phyloP scores from a whole-genome alignment of 495 filamentous ascomycete genomes.

The Penicillium salamii region DNA sequence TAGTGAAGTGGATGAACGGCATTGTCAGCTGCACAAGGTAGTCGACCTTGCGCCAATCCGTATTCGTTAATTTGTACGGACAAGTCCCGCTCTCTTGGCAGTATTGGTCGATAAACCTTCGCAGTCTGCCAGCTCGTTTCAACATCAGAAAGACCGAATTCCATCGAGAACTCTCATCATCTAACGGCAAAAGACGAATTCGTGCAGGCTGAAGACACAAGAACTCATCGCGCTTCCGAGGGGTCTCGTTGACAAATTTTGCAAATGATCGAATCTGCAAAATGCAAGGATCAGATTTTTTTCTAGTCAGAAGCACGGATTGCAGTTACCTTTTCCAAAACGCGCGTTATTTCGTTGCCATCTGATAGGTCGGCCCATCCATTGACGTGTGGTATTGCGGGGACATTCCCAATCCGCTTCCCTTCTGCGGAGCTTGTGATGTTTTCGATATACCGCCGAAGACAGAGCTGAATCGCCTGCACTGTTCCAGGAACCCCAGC shows the following conservation, averaged over 20 bases:
- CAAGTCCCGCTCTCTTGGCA: no score
- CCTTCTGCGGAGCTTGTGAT: no score
- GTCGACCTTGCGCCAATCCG: constrained; percentile 1
- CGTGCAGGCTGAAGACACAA: neutral
- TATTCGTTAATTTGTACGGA: neutral
- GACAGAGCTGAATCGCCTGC: no score
- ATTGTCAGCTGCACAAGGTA: neutral
- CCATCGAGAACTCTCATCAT: neutral
- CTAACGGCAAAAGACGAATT: neutral
- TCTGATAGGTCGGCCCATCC: no score
- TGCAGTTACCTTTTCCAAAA: neutral
- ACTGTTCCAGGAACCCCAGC: no score
- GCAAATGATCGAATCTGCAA: neutral
- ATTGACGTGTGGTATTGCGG: no score
- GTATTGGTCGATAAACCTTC: no score
- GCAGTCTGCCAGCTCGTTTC: no score
- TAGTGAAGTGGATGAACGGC: neutral
- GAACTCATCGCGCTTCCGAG: neutral
- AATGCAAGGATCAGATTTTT: neutral
- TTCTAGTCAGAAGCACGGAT: neutral
- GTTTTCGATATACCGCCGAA: no score
- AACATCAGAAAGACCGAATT: no score
- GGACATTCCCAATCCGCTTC: no score
- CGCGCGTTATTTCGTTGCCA: no score
- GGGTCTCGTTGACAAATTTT: neutral